Evolutionary conservation across 2,329 filamentous ascomycete genomes (phyloP).

Genomic region (Plectosphaerella cucumerina): DNA sequence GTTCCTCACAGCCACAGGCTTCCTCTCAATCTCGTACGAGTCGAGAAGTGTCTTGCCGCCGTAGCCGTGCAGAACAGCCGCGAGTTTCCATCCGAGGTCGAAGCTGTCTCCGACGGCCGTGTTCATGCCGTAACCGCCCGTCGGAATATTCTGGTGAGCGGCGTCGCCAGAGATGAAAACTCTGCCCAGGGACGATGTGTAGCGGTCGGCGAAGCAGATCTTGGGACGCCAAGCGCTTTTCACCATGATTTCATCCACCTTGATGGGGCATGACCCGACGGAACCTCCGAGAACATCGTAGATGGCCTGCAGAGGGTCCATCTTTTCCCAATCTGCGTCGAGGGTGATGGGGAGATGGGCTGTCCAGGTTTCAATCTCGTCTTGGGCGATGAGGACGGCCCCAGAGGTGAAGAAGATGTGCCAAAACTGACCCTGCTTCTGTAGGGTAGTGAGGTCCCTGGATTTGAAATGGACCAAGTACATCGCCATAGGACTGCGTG

Average conservation of each 20-base stretch:
- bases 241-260: slow-evolving; percentile 18
- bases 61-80: slow-evolving; percentile 15
- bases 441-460: background rate
- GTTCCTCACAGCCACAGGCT: slow-evolving; percentile 12
- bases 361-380: slow-evolving; percentile 1
- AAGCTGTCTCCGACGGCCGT: slow-evolving; percentile 25
- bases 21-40: slow-evolving; percentile 20
- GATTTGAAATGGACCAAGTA: slow-evolving; percentile 3
- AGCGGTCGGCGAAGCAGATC: slow-evolving; percentile 17
- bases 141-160: slow-evolving; percentile 27
- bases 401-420: slow-evolving; percentile 2
- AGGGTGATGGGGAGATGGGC: background rate
- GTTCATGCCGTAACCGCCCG: slow-evolving; percentile 30
- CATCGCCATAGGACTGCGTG: background rate
- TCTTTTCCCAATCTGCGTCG: background rate
- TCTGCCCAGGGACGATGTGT: slow-evolving; percentile 24
- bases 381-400: background rate
- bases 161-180: slow-evolving; percentile 27
- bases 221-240: slow-evolving; percentile 14
- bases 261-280: slow-evolving; percentile 4
- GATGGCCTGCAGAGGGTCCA: background rate
- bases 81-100: slow-evolving; percentile 28
- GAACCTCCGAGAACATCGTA: background rate
- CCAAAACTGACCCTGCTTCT: slow-evolving; percentile 1
- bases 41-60: slow-evolving; percentile 11